Base-by-base conservation (phyloP, 2,329 filamentous ascomycete species). In the Sordariomycetes sp. region DNA sequence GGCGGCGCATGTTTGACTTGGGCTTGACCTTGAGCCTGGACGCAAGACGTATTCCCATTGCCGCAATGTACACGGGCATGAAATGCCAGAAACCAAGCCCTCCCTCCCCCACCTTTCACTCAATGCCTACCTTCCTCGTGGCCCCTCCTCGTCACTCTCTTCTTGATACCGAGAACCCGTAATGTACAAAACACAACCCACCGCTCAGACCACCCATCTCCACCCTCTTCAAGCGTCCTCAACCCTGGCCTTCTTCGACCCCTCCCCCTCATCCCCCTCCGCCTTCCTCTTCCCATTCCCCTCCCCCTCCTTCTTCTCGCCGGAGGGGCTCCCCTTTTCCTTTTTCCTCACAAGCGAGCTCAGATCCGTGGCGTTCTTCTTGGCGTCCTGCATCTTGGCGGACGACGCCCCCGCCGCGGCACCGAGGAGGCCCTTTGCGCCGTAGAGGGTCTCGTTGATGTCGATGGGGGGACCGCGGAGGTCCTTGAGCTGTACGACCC, bases 261-360 rank as follows among this genome's bases (percentile, higher is more conserved):
- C 63, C 32, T 64, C 52, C 17, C 32, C 52, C 10, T 22, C 61
- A 20, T 62, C 60, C 36, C 70, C 71, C 59, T 74, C 71, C 58
- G 74, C 85, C 68, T 84, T 82, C 67, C 82, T 72, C 69, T 82
- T 79, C 65, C 70, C 70, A 57, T 73, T 76, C 4, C 70, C 59
- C 28, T 68, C 64, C 32, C 63, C 55, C 52, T 66, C 62, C 53
- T 65, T 60, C 56, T 65, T 62, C 22, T 57, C 61, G 25, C 63
- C 61, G 10, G n/a, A n/a, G n/a, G n/a, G n/a, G 8, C 28, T 32
- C 28, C 68, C 66, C 65, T 75, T 74, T 60, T 67, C 64, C 69
- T 82, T 83, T 65, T 85, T 91, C 64, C 86, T 83, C 51, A 92
- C 85, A 52, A 92, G 74, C n/a, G 84, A 80, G 0, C 80, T 82